Percentiles rank a stretch among this genome's conserved stretches.
Conservation (phyloP, 83 land plant species). For the Picea mariana region DNA sequence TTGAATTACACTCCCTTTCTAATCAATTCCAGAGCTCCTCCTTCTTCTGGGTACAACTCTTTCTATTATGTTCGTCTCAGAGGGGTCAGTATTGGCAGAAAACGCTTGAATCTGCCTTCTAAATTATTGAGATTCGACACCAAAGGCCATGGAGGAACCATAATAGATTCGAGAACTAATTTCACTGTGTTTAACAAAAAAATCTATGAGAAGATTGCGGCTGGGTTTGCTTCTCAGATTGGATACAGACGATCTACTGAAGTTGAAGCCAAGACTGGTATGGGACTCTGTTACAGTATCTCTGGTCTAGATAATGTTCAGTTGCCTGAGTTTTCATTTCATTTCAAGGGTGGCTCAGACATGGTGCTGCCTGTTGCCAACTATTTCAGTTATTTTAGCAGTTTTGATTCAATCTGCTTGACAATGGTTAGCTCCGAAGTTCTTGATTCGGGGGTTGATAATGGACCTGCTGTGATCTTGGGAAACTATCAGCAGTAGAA, state of each 20-base stretch:
- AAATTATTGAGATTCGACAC: constrained; percentile 15
- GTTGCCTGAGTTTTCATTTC: constrained; percentile 18
- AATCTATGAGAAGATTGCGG: constrained; percentile 20
- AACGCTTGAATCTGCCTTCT: constrained; percentile 31
- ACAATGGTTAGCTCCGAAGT: too few species aligned
- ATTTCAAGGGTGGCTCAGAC: too few species aligned
- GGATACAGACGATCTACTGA: constrained; percentile 13
- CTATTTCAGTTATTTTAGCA: too few species aligned
- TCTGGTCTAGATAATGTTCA: background rate
- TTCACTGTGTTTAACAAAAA: constrained; percentile 37
- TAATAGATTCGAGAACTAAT: constrained; percentile 58
- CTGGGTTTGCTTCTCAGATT: constrained; percentile 27
- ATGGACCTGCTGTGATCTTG: too few species aligned
- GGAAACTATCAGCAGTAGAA: too few species aligned
- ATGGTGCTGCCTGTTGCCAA: too few species aligned
- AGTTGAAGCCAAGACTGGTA: constrained; percentile 32
- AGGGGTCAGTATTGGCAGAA: constrained; percentile 35
- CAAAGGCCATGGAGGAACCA: constrained; percentile 51
- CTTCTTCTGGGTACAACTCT: constrained; percentile 11
- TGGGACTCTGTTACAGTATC: constrained; percentile 43
- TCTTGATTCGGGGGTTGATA: too few species aligned
- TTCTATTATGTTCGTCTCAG: constrained; percentile 50
- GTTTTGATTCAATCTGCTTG: too few species aligned
- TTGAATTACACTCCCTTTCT: constrained; percentile 35
- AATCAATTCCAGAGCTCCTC: constrained; percentile 24